Percentiles rank a stretch among this genome's conserved stretches.
phyloP scores from a whole-genome alignment of 2,329 filamentous ascomycete genomes.

The Trichoderma gracile region DNA sequence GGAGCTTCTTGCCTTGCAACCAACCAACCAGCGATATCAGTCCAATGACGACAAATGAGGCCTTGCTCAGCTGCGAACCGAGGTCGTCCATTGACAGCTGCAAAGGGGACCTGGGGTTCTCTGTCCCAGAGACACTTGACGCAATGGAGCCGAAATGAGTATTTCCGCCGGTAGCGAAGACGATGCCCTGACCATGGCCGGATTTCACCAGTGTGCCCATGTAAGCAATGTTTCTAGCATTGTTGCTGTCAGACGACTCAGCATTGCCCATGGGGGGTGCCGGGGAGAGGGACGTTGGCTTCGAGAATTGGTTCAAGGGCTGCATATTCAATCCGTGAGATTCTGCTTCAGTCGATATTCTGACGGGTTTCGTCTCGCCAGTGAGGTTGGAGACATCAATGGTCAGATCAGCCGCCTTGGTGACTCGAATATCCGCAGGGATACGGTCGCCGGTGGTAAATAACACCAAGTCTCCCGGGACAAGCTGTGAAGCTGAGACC shows the following conservation, averaged over 20 bases:
- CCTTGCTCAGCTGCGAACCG: constrained; percentile 92
- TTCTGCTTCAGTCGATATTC: constrained; percentile 67
- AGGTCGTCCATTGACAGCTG: constrained; percentile 98
- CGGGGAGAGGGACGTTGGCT: constrained; percentile 48
- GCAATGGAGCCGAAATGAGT: constrained; percentile 98
- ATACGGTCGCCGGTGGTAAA: constrained; percentile 97
- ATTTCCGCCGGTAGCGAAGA: constrained; percentile 91
- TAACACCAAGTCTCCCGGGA: constrained; percentile 87
- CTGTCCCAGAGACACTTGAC: constrained; percentile 88
- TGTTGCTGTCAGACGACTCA: constrained; percentile 54
- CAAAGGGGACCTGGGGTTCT: constrained; percentile 89
- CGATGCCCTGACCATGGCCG: constrained; percentile 91
- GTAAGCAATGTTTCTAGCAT: constrained; percentile 89
- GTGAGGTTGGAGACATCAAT: constrained; percentile 98
- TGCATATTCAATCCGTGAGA: constrained; percentile 35
- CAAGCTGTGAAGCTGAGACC: constrained; percentile 82
- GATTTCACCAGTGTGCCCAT: constrained; percentile 97
- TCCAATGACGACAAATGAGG: constrained; percentile 91
- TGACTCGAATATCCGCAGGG: constrained; percentile 93
- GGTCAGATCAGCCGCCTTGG: constrained; percentile 81
- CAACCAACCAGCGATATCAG: constrained; percentile 90
- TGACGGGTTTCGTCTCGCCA: constrained; percentile 91
- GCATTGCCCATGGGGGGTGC: constrained; percentile 54
- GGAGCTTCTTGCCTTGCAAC: constrained; percentile 80
- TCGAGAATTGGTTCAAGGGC: constrained; percentile 34